These are phyloP conservation scores for Clarkia xantiana DNA, from an alignment of 345 rosid genomes.

Conservation along the genomic window DNA sequence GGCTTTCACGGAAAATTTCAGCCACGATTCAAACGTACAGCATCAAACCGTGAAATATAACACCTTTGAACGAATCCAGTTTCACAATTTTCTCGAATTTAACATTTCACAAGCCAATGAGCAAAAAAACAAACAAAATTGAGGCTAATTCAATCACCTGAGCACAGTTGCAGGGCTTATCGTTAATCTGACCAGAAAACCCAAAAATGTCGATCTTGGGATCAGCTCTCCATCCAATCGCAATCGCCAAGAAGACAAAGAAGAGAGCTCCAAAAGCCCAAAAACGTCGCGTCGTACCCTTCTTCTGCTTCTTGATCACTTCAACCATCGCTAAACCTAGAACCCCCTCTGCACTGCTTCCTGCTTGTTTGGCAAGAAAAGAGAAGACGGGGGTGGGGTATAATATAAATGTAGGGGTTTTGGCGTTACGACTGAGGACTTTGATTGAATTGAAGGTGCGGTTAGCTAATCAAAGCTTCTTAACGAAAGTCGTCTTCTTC, in stretches of 20 bases:
- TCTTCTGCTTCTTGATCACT: conserved; percentile 10
- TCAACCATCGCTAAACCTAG: conserved; percentile 11
- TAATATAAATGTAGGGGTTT: not conserved
- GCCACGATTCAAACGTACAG: too few relatives aligned
- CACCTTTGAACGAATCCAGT: conserved; percentile 1
- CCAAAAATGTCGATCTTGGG: conserved; percentile 20
- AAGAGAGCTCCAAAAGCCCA: conserved; percentile 29
- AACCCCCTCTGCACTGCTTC: not conserved
- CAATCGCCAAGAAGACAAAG: conserved; percentile 27
- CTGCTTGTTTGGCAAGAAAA: conserved; percentile 1
- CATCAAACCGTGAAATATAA: not conserved
- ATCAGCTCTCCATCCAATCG: conserved; percentile 16
- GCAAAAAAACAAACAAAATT: conserved; percentile 4
- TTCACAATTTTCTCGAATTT: not conserved
- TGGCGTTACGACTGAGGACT: not conserved
- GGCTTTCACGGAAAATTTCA: too few relatives aligned
- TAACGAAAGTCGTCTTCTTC: too few relatives aligned
- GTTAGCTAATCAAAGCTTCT: too few relatives aligned
- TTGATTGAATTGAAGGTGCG: conserved; percentile 1
- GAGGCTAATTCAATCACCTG: conserved; percentile 27
- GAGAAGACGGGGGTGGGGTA: not conserved
- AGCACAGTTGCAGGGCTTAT: conserved; percentile 37
- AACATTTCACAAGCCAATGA: not conserved
- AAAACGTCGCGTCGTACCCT: conserved; percentile 1
- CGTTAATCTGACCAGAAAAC: not conserved